Evolutionary conservation across 2,329 filamentous ascomycete species (phyloP), one percentile per base, ranked within the genome.

Genomic region (Gaeumannomyces sp.): DNA sequence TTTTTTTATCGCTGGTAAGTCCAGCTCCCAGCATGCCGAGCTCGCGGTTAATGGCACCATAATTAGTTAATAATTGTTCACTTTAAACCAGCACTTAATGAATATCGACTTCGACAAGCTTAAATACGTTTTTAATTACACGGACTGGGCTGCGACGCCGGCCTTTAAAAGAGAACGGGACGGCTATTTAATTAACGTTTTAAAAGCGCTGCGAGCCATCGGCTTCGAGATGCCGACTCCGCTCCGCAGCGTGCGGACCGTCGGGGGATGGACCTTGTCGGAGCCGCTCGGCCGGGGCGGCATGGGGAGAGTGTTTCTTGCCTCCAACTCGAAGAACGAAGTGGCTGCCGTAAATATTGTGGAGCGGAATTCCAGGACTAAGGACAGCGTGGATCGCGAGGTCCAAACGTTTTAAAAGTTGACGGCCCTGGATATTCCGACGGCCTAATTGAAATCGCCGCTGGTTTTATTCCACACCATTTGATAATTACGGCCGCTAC

Each of bases 311-410:
- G 27, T 59, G 19, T 59, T 59, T 2, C 58, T 59, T 59, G 27
- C 25, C 27, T 59, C 27, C 31, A 59, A 59, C 28, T 27, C 58
- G 31, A 59, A 59, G 10, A 59, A 59, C 31, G 27, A 59, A 59
- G 27, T 59, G 58, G 58, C 27, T 59, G 58, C 58, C 58, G 58
- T 59, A 27, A 59, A 59, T 22, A 8, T 59, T 59, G 31, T 59
- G 58, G 58, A 59, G 4, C 28, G 27, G 31, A 29, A 59, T 59
- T 8, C 6, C 31, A 4, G 31, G 28, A 59, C 58, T 19, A 27
- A 22, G 31, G 14, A 19, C 27, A 59, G 27, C 31, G 27, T 59
- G 31, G 27, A 59, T 59, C 14, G 31, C 28, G 27, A 59, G 58
- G 31, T 59, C 27, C 31, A 27, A 16, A 28, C 58, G 58, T 19